Conservation (phyloP, 352 stramenopile genomes). For the Globisporangium spinosum region DNA sequence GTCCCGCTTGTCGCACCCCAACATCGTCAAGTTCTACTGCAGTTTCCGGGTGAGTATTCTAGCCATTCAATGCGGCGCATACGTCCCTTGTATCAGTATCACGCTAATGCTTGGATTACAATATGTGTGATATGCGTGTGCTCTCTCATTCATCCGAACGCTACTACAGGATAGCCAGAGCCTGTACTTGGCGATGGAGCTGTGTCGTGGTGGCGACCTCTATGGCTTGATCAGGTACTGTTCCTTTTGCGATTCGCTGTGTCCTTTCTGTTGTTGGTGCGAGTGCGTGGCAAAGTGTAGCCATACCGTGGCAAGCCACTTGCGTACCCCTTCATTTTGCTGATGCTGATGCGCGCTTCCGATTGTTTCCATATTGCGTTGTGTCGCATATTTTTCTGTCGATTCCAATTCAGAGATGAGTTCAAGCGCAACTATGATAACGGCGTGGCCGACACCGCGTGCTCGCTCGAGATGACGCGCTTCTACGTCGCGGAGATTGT, state of each 20-base stretch:
- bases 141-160: slow-evolving; percentile 6
- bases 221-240: slow-evolving; percentile 71
- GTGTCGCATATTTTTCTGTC: slow-evolving; percentile 13
- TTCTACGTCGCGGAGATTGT: slow-evolving; percentile 94
- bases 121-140: slow-evolving; percentile 11
- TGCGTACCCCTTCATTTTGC: slow-evolving; percentile 1
- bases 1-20: slow-evolving; percentile 81
- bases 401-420: slow-evolving; percentile 28
- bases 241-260: neutral
- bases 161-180: slow-evolving; percentile 71
- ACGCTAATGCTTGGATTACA: slow-evolving; percentile 2
- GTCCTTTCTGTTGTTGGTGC: neutral
- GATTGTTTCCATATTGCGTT: slow-evolving; percentile 4
- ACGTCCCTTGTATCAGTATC: neutral
- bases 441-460: slow-evolving; percentile 57
- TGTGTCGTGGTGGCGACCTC: slow-evolving; percentile 80
- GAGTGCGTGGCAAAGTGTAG: slow-evolving; percentile 7
- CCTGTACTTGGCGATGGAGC: slow-evolving; percentile 88
- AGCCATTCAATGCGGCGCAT: neutral
- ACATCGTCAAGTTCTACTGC: slow-evolving; percentile 89
- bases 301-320: neutral
- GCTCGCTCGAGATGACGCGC: slow-evolving; percentile 72
- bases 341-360: neutral
- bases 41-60: slow-evolving; percentile 63
- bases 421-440: slow-evolving; percentile 52